phyloP scores from a whole-genome alignment of 768 basidiomycete genomes.

The Pleurotus tuber-regium region DNA sequence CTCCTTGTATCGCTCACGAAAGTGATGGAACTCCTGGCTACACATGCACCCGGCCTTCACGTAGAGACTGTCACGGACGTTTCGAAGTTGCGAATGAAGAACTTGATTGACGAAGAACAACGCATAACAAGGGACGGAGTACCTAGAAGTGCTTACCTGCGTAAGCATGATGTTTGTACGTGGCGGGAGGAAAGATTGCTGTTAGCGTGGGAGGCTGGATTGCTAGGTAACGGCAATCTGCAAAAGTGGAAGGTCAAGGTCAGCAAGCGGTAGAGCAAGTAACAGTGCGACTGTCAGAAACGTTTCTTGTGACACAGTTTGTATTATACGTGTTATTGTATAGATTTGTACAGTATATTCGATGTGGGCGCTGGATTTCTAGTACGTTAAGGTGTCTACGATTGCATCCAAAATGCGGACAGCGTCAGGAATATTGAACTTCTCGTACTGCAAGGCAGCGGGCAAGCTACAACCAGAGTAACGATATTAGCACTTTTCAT shows the following conservation, averaged over 20 bases:
- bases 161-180: slow-evolving; percentile 26
- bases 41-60: slow-evolving; percentile 20
- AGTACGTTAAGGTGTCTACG: slow-evolving; percentile 79
- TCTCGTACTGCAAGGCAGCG: slow-evolving; percentile 82
- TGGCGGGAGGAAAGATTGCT: slow-evolving; percentile 50
- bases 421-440: slow-evolving; percentile 88
- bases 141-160: slow-evolving; percentile 27
- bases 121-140: slow-evolving; percentile 25
- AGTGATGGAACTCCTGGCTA: slow-evolving; percentile 33
- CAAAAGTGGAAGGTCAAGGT: slow-evolving; percentile 45
- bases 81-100: slow-evolving; percentile 30
- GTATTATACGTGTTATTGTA: too few relatives aligned
- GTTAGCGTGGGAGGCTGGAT: slow-evolving; percentile 49
- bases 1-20: slow-evolving; percentile 34
- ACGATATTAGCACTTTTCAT: slow-evolving; percentile 3
- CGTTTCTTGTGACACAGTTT: too few relatives aligned
- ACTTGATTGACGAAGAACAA: slow-evolving; percentile 21
- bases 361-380: slow-evolving; percentile 11
- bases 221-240: slow-evolving; percentile 42
- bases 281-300: too few relatives aligned
- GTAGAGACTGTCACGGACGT: slow-evolving; percentile 38
- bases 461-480: slow-evolving; percentile 59
- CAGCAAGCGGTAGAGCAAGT: slow-evolving; percentile 19
- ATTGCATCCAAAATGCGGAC: slow-evolving; percentile 81
- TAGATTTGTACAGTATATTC: neutral